These are phyloP conservation scores for Dictyostelium intermedium DNA, from an alignment of 78 protist species.

Conservation along the genomic window DNA sequence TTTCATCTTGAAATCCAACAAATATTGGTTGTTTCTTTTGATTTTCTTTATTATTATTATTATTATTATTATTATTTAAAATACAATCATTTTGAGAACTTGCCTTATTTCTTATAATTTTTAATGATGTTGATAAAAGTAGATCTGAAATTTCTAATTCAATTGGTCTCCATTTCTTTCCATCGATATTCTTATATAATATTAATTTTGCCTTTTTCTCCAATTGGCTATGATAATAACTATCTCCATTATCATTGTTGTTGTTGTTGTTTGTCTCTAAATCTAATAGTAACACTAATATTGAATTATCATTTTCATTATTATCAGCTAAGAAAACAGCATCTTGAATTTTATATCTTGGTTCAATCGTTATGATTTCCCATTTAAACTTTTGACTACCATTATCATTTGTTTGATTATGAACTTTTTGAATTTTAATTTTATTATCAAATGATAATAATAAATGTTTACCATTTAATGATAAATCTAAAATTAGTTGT, in stretches of 20 bases:
- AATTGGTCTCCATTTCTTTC: background rate
- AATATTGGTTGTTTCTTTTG: background rate
- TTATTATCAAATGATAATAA: slow-evolving; percentile 19
- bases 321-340: background rate
- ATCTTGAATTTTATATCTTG: background rate
- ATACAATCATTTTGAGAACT: background rate
- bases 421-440: background rate
- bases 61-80: background rate
- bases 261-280: background rate
- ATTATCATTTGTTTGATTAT: background rate
- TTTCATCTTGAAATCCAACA: background rate
- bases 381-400: background rate
- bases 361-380: background rate
- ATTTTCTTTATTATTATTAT: too few relatives aligned
- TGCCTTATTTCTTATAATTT: background rate
- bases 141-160: background rate
- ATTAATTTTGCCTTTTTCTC: background rate
- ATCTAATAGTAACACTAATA: background rate
- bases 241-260: background rate
- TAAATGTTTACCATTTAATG: background rate
- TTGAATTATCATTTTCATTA: background rate
- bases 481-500: background rate
- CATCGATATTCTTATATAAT: background rate
- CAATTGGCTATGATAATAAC: background rate
- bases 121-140: background rate